Evolutionary conservation across 495 filamentous ascomycete genomes (phyloP).

Genomic region (Podospora didyma): DNA sequence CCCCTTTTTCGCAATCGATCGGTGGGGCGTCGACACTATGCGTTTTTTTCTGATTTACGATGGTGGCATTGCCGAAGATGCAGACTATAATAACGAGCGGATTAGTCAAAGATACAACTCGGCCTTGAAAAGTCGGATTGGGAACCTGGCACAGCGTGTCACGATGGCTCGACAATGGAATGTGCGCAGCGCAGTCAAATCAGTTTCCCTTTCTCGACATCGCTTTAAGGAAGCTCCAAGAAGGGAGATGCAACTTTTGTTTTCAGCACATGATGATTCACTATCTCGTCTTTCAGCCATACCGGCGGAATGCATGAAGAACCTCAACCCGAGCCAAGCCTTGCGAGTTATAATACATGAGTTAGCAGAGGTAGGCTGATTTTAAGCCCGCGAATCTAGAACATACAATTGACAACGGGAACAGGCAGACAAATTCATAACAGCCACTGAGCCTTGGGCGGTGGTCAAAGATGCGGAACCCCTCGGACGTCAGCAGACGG

Average conservation of each 20-base stretch:
- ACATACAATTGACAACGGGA: neutral
- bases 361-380: conserved; percentile 46
- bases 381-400: neutral
- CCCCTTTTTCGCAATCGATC: conserved; percentile 84
- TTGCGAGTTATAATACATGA: conserved; percentile 62
- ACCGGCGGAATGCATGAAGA: conserved; percentile 57
- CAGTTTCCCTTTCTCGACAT: too few relatives aligned
- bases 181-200: conserved; percentile 49
- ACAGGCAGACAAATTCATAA: conserved; percentile 70
- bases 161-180: conserved; percentile 64
- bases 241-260: neutral
- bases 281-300: conserved; percentile 9
- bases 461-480: conserved; percentile 12
- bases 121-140: conserved; percentile 64
- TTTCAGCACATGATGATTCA: neutral
- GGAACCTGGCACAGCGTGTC: conserved; percentile 72
- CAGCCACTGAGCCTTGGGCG: conserved; percentile 32
- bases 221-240: too few relatives aligned
- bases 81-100: conserved; percentile 75
- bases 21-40: conserved; percentile 83
- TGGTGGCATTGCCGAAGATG: conserved; percentile 69
- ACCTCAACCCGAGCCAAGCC: conserved; percentile 59
- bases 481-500: neutral
- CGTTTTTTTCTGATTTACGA: conserved; percentile 80
- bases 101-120: conserved; percentile 79